Evolutionary conservation across 2,329 filamentous ascomycete species (phyloP).

Genomic region (Monilinia fructigena): DNA sequence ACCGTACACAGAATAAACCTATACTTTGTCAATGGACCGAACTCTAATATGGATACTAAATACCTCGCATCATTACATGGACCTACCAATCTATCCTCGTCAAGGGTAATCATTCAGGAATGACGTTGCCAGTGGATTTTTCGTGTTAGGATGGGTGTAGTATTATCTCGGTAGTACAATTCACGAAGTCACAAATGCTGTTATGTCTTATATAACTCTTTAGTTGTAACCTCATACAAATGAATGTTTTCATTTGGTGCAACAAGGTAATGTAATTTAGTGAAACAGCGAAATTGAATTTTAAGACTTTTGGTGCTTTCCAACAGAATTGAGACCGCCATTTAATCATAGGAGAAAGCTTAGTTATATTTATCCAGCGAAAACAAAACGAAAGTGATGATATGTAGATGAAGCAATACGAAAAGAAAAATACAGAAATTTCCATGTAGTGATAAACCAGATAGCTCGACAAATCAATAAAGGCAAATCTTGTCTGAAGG

Average conservation of each 20-base stretch:
- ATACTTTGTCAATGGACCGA: background rate
- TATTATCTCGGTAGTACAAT: background rate
- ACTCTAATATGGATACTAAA: background rate
- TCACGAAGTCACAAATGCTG: background rate
- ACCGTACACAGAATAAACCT: too few species aligned
- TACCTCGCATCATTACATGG: background rate
- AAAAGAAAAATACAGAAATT: background rate
- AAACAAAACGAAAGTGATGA: background rate
- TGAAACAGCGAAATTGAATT: background rate
- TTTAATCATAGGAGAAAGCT: background rate
- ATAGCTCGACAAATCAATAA: background rate
- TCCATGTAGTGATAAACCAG: conserved; percentile 3
- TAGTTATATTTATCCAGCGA: conserved; percentile 4
- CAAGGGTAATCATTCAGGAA: background rate
- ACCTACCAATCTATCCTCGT: background rate
- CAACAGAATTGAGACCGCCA: background rate
- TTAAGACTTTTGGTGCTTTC: background rate
- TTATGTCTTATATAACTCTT: background rate
- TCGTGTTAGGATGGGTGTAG: background rate
- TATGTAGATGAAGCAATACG: background rate
- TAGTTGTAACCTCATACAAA: background rate
- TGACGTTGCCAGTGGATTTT: background rate
- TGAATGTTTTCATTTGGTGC: background rate
- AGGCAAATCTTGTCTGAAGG: background rate
- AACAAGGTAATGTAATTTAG: background rate